phyloP scores from a whole-genome alignment of 2,329 filamentous ascomycete species.

The Ampelomyces quisqualis region DNA sequence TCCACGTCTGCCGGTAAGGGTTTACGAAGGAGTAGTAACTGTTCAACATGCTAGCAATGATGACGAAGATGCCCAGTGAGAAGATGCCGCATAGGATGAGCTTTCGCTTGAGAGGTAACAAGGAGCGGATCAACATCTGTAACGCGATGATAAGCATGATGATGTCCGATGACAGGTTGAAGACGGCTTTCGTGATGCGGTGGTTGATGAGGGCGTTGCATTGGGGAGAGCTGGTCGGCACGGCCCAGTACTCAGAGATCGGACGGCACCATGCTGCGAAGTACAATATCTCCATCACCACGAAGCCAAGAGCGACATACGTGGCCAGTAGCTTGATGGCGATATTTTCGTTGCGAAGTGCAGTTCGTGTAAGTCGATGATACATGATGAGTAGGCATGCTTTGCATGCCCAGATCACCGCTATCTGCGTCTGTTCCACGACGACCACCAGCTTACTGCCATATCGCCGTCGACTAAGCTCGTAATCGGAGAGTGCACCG shows the following conservation, averaged over 20 bases:
- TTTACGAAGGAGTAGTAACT: slow-evolving; percentile 46
- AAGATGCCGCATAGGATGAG: slow-evolving; percentile 59
- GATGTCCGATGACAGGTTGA: slow-evolving; percentile 51
- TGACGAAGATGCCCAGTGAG: slow-evolving; percentile 54
- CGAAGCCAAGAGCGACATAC: slow-evolving; percentile 52
- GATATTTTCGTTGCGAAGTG: slow-evolving; percentile 28
- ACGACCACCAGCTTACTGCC: slow-evolving; percentile 54
- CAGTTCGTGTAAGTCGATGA: slow-evolving; percentile 49
- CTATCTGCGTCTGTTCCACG: slow-evolving; percentile 55
- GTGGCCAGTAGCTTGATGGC: slow-evolving; percentile 48
- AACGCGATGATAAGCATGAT: slow-evolving; percentile 49
- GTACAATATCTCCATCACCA: slow-evolving; percentile 52
- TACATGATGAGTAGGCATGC: slow-evolving; percentile 58
- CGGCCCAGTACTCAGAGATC: slow-evolving; percentile 54
- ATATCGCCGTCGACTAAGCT: slow-evolving; percentile 35
- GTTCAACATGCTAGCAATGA: slow-evolving; percentile 52
- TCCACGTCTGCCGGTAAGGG: slow-evolving; percentile 31
- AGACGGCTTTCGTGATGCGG: slow-evolving; percentile 44
- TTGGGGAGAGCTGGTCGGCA: slow-evolving; percentile 46
- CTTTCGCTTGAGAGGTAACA: slow-evolving; percentile 52
- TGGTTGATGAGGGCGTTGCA: slow-evolving; percentile 39
- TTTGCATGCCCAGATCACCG: slow-evolving; percentile 56
- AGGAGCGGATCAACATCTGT: slow-evolving; percentile 48
- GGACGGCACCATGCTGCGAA: slow-evolving; percentile 58
- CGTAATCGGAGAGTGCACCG: slow-evolving; percentile 39